Percentiles rank a stretch among this genome's conserved stretches.
Evolutionary conservation across 345 rosid species (phyloP).

Genomic region (Aquilaria sinensis): DNA sequence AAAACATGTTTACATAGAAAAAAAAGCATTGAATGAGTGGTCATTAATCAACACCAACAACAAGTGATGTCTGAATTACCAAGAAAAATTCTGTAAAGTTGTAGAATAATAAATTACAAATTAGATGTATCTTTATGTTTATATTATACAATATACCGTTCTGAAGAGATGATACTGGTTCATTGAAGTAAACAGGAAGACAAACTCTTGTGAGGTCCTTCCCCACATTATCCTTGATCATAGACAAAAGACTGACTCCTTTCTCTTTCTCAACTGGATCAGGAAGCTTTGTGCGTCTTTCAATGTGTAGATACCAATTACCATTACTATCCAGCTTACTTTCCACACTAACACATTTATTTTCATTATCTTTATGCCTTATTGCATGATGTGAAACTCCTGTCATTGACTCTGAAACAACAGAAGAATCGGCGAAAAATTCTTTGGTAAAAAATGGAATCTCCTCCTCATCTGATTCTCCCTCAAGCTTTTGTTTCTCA

Average conservation of each 20-base stretch:
- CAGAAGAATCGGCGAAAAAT: constrained; percentile 41
- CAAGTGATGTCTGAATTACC: too few relatives aligned
- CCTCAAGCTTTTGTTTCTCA: constrained; percentile 80
- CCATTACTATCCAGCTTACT: constrained; percentile 27
- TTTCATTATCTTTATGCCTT: constrained; percentile 12
- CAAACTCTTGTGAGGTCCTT: constrained; percentile 92
- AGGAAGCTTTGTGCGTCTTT: constrained; percentile 74
- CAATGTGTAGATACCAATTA: constrained; percentile 31
- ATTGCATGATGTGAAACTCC: constrained; percentile 22
- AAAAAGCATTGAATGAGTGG: too few relatives aligned
- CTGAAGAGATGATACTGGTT: constrained; percentile 91
- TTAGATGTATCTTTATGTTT: too few relatives aligned
- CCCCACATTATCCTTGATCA: constrained; percentile 93
- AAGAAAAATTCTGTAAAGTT: too few relatives aligned
- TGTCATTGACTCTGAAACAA: constrained; percentile 25
- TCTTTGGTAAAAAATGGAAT: constrained; percentile 57
- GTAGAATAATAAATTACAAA: too few relatives aligned
- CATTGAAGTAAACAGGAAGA: constrained; percentile 90
- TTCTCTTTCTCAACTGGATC: constrained; percentile 87
- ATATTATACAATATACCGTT: constrained; percentile 12
- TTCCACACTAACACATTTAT: constrained; percentile 22
- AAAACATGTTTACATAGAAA: too few relatives aligned
- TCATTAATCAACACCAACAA: too few relatives aligned
- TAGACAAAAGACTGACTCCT: constrained; percentile 92
- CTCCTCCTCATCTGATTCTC: constrained; percentile 75